Percentiles rank a stretch among this genome's conserved stretches.
Conservation (phyloP, 371 early-diverging fungal genomes). For the Zychaea mexicana region DNA sequence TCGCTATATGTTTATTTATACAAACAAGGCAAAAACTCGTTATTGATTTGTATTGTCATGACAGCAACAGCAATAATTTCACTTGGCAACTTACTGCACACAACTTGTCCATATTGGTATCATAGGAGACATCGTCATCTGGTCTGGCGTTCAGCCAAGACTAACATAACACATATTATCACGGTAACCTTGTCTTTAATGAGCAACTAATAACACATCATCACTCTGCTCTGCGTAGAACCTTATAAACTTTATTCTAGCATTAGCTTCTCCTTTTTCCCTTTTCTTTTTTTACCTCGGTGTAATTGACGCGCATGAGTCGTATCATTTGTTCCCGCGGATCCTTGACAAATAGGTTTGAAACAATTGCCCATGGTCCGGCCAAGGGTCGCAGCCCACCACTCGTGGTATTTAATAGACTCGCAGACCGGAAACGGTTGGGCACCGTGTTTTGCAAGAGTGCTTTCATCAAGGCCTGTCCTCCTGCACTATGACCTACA, state of each 20-base stretch:
- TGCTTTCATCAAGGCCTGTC: conserved; percentile 27
- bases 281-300: conserved; percentile 8
- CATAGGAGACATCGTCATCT: conserved; percentile 14
- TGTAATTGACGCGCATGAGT: conserved; percentile 25
- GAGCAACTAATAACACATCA: no score
- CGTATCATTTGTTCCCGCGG: conserved; percentile 17
- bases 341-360: conserved; percentile 21
- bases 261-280: no score
- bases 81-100: conserved; percentile 20
- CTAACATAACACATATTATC: not conserved
- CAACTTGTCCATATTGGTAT: conserved; percentile 26
- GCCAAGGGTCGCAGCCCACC: conserved; percentile 22
- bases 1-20: no score
- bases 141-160: conserved; percentile 16
- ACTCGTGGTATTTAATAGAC: conserved; percentile 22
- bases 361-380: conserved; percentile 20
- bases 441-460: conserved; percentile 7
- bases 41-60: not conserved
- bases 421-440: conserved; percentile 18
- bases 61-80: no score
- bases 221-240: no score
- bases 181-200: no score
- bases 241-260: no score
- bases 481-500: conserved; percentile 80
- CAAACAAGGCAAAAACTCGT: no score